Percentiles rank a stretch among this genome's conserved stretches.
Evolutionary conservation across 768 basidiomycete genomes (phyloP).

Genomic region (Hypholoma fasciculare): DNA sequence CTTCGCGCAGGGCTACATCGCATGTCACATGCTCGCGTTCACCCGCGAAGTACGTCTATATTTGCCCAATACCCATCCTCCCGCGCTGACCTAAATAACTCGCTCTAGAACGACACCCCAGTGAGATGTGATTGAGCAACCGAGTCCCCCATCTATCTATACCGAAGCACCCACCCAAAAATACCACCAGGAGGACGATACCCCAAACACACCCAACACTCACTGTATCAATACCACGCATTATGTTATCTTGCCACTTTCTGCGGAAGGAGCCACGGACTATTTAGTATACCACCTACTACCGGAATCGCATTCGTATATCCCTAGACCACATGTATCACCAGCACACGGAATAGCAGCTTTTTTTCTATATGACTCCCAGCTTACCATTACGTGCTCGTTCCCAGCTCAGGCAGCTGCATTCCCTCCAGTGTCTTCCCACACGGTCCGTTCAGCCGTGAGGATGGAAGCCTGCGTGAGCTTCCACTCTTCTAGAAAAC

Average conservation of each 20-base stretch:
- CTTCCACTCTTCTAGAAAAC: too few relatives aligned
- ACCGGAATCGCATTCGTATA: background rate
- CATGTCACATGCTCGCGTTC: conserved; percentile 81
- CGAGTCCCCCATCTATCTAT: background rate
- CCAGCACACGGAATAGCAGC: background rate
- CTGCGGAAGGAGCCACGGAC: conserved; percentile 13
- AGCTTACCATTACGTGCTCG: too few relatives aligned
- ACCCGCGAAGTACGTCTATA: conserved; percentile 52
- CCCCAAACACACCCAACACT: conserved; percentile 5
- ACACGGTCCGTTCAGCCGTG: too few relatives aligned
- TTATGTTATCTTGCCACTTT: conserved; percentile 15
- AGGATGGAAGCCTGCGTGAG: too few relatives aligned
- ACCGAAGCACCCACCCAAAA: conserved; percentile 1
- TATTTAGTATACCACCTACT: conserved; percentile 13
- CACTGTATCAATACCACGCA: conserved; percentile 19
- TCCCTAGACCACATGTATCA: background rate
- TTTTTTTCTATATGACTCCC: background rate
- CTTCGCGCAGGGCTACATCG: conserved; percentile 79
- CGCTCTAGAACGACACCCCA: conserved; percentile 49
- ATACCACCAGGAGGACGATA: conserved; percentile 6
- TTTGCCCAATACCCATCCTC: background rate
- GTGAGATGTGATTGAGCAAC: conserved; percentile 43
- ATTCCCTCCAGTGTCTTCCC: too few relatives aligned
- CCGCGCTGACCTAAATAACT: background rate
- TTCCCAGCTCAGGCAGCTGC: too few relatives aligned